A percentile compares a stretch with the other conserved stretches of the same genome.
phyloP scores from a whole-genome alignment of 257 asterid species.

The Scutellaria baicalensis region DNA sequence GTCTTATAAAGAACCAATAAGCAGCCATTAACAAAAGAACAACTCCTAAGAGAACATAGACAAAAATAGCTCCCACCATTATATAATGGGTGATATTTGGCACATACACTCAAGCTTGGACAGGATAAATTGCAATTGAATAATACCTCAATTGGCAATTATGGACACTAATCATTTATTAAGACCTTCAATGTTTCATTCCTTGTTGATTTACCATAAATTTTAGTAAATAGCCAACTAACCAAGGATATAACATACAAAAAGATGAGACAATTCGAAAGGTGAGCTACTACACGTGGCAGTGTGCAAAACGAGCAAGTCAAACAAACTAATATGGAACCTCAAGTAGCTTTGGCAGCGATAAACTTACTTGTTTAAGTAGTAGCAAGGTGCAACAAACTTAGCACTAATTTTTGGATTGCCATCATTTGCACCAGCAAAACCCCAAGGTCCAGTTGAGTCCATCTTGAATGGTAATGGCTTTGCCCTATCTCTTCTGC shows the following conservation, averaged over 20 bases:
- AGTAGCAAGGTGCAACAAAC: slow-evolving; percentile 92
- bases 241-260: background rate
- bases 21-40: background rate
- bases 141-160: background rate
- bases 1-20: background rate
- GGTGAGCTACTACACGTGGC: background rate
- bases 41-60: background rate
- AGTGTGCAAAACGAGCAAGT: background rate
- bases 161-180: background rate
- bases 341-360: background rate
- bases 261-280: background rate
- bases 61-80: background rate
- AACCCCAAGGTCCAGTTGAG: slow-evolving; percentile 83
- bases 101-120: background rate
- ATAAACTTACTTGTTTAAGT: slow-evolving; percentile 69
- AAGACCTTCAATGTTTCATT: background rate
- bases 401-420: slow-evolving; percentile 75
- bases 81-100: background rate
- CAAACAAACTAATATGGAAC: background rate
- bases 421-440: slow-evolving; percentile 78
- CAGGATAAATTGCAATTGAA: background rate
- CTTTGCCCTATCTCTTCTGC: slow-evolving; percentile 95
- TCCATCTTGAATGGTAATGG: slow-evolving; percentile 94
- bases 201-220: background rate
- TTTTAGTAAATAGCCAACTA: background rate